Percentiles rank a stretch among this genome's conserved stretches.
phyloP scores from a whole-genome alignment of 495 filamentous ascomycete genomes.

The Astrothelium subdiscretum region DNA sequence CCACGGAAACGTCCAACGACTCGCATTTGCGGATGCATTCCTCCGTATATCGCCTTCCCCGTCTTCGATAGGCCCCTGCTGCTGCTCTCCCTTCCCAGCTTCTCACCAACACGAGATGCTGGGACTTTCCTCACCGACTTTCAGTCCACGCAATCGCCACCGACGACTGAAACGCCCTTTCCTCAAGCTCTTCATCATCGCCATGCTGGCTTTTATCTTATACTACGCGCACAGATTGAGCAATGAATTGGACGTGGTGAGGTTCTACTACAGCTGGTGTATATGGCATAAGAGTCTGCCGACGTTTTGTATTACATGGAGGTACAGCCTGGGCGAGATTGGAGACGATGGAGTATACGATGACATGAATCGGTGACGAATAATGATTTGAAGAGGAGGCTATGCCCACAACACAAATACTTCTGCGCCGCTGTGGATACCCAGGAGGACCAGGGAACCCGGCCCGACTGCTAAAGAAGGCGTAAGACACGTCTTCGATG shows the following conservation, averaged over 20 bases:
- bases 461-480: too few relatives aligned
- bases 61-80: neutral
- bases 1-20: neutral
- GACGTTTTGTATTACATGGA: neutral
- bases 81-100: neutral
- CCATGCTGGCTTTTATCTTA: neutral
- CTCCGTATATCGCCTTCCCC: neutral
- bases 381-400: neutral
- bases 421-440: too few relatives aligned
- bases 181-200: neutral
- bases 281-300: neutral
- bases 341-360: neutral
- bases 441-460: too few relatives aligned
- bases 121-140: neutral
- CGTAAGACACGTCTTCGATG: too few relatives aligned
- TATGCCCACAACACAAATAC: neutral
- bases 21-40: neutral
- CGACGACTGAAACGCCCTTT: neutral
- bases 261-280: slow-evolving; percentile 2
- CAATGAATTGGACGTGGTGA: neutral
- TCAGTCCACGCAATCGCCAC: neutral
- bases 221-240: neutral
- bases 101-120: neutral
- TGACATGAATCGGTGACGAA: neutral
- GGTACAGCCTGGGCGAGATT: neutral